Evolutionary conservation across 441 rosid genomes (phyloP).

Genomic region (Erodium texanum): DNA sequence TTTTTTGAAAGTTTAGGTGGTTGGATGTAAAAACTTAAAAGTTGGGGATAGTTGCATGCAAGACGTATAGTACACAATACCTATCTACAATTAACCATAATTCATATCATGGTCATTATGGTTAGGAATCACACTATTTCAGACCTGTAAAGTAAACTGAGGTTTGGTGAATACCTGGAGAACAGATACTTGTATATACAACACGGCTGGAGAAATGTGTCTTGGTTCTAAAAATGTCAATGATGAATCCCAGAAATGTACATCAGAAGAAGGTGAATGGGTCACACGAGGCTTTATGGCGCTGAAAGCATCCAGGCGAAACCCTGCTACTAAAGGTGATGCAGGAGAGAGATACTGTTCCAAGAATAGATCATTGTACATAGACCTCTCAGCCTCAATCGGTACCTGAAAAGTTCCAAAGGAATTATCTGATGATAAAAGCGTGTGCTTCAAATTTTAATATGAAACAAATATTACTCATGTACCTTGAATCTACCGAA

Average conservation of each 20-base stretch:
- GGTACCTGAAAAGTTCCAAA: slow-evolving; percentile 47
- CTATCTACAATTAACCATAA: not conserved
- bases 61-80: too few species aligned
- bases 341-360: slow-evolving; percentile 69
- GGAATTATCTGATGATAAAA: slow-evolving; percentile 8
- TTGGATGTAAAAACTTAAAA: too few species aligned
- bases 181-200: slow-evolving; percentile 68
- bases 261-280: slow-evolving; percentile 69
- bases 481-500: slow-evolving; percentile 75
- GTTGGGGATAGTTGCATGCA: too few species aligned
- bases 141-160: slow-evolving; percentile 3
- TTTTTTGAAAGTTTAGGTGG: too few species aligned
- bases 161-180: slow-evolving; percentile 48
- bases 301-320: slow-evolving; percentile 70
- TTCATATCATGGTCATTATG: slow-evolving; percentile 3
- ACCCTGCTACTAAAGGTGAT: slow-evolving; percentile 70
- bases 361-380: slow-evolving; percentile 57
- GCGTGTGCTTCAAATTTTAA: slow-evolving; percentile 3
- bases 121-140: not conserved
- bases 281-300: slow-evolving; percentile 70
- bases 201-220: slow-evolving; percentile 62
- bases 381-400: slow-evolving; percentile 55
- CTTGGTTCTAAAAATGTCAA: slow-evolving; percentile 63
- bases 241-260: slow-evolving; percentile 49
- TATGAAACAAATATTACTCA: too few species aligned